Percentiles rank a stretch among this genome's conserved stretches.
Evolutionary conservation across 164 flowering plant genomes (phyloP).

Genomic region (Umbilicus rupestris): DNA sequence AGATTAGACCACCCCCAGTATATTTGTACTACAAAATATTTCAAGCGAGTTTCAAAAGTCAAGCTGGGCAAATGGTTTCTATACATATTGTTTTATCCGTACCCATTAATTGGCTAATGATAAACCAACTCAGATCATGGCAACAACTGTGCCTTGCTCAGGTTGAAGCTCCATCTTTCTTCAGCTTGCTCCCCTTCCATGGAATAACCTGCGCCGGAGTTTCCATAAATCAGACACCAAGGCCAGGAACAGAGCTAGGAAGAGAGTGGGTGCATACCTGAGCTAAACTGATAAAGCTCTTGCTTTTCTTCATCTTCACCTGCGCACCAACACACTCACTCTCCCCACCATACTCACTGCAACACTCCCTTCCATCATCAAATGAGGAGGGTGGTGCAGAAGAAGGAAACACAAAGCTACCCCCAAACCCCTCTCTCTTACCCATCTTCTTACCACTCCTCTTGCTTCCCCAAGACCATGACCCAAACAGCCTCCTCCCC

Average conservation of each 20-base stretch:
- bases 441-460: not conserved
- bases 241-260: not conserved
- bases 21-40: not conserved
- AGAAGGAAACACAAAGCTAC: constrained; percentile 3
- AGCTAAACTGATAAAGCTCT: not conserved
- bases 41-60: not conserved
- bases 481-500: not conserved
- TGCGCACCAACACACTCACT: not conserved
- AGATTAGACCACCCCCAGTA: not conserved
- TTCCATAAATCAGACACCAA: not conserved
- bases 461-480: not conserved
- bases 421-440: not conserved
- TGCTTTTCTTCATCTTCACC: constrained; percentile 1
- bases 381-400: not conserved
- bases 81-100: not conserved
- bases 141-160: not conserved
- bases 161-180: constrained; percentile 2
- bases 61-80: not conserved
- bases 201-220: not conserved
- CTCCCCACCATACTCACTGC: constrained; percentile 5
- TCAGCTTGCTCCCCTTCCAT: not conserved
- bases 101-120: not conserved
- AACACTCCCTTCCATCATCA: constrained; percentile 3
- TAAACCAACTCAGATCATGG: not conserved
- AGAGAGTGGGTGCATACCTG: constrained; percentile 1